These are phyloP conservation scores for Triangularia verruculosa DNA, from an alignment of 2,329 filamentous ascomycete genomes.

Conservation along the genomic window DNA sequence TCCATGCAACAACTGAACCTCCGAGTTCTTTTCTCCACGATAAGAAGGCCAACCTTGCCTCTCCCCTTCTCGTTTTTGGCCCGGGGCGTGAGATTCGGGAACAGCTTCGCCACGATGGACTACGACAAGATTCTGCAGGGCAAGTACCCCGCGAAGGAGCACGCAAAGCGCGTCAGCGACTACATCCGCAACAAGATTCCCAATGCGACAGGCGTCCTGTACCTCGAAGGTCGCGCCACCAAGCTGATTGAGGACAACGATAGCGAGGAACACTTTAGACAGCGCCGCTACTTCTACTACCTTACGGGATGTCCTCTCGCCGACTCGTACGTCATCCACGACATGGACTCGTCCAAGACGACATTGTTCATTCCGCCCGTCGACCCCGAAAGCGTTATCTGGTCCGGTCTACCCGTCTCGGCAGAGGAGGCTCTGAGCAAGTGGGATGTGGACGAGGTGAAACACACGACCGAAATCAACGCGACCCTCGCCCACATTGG, in stretches of 20 bases:
- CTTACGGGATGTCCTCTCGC: conserved; percentile 79
- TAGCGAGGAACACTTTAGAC: conserved; percentile 76
- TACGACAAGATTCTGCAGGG: conserved; percentile 55
- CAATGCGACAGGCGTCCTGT: conserved; percentile 69
- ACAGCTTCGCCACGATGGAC: conserved; percentile 20
- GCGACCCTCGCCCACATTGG: conserved; percentile 59
- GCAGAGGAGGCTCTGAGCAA: conserved; percentile 68
- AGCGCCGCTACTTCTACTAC: conserved; percentile 93
- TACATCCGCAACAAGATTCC: conserved; percentile 68
- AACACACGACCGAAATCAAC: conserved; percentile 71
- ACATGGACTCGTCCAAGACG: conserved; percentile 68
- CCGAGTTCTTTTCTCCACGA: background rate
- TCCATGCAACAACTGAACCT: conserved; percentile 7
- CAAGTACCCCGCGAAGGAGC: conserved; percentile 80
- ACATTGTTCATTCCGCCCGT: conserved; percentile 90
- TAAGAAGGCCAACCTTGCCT: background rate
- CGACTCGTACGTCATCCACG: conserved; percentile 78
- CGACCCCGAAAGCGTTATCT: conserved; percentile 86
- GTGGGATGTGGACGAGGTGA: conserved; percentile 81
- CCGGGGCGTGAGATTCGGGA: conserved; percentile 11
- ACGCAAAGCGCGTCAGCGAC: conserved; percentile 79
- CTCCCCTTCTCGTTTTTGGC: background rate
- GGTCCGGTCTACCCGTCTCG: conserved; percentile 83
- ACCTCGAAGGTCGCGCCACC: conserved; percentile 81
- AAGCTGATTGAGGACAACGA: conserved; percentile 88